phyloP scores from a whole-genome alignment of 495 filamentous ascomycete species.

The Endocarpon pusillum region DNA sequence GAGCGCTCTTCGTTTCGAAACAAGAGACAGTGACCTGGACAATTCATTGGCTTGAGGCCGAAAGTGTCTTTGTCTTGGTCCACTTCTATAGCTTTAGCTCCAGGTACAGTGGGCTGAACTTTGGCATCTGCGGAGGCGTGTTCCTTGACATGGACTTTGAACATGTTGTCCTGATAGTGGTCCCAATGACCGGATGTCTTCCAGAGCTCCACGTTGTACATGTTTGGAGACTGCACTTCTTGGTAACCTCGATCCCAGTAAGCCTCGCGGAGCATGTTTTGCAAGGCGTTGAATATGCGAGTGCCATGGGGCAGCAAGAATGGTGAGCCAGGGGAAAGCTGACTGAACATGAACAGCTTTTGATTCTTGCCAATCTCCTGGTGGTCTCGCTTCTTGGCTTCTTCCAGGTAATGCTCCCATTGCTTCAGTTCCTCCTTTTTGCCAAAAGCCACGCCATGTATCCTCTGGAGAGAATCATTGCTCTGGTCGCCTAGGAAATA shows the following conservation, averaged over 20 bases:
- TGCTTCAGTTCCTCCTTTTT: constrained; percentile 88
- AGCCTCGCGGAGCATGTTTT: constrained; percentile 60
- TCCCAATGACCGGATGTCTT: constrained; percentile 88
- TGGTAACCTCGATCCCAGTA: constrained; percentile 91
- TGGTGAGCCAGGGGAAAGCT: constrained; percentile 75
- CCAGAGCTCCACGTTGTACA: constrained; percentile 85
- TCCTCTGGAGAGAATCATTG: constrained; percentile 87
- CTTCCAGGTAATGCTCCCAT: constrained; percentile 83
- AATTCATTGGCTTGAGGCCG: constrained; percentile 96
- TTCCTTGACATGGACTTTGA: constrained; percentile 81
- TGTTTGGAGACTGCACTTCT: constrained; percentile 90
- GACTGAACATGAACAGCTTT: constrained; percentile 93
- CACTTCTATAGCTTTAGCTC: too few species aligned
- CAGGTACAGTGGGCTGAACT: neutral
- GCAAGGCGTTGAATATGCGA: constrained; percentile 77
- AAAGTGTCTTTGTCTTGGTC: constrained; percentile 16
- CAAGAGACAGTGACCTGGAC: constrained; percentile 70
- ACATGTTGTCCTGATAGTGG: constrained; percentile 96
- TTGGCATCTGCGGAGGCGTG: constrained; percentile 32
- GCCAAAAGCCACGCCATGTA: constrained; percentile 92
- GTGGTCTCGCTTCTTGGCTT: constrained; percentile 91
- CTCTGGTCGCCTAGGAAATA: constrained; percentile 89
- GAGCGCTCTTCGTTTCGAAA: constrained; percentile 63
- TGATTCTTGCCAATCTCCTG: constrained; percentile 81
- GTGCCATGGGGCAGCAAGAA: constrained; percentile 90